Evolutionary conservation across 2,329 filamentous ascomycete species (phyloP).

Genomic region (Ophiocordyceps unilateralis): DNA sequence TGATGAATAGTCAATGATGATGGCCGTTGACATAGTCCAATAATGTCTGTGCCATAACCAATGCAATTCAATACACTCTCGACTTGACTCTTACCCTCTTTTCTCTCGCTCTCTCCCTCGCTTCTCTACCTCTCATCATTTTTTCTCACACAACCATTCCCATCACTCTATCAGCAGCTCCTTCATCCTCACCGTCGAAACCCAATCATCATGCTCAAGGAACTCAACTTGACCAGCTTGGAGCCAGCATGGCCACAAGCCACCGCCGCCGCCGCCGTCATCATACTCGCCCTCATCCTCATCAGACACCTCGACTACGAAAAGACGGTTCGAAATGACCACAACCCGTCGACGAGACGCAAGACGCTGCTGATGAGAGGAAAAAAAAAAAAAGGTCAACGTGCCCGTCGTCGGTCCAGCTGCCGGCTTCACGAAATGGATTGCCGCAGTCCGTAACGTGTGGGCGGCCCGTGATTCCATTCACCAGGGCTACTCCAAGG

Average conservation of each 20-base stretch:
- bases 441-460: constrained; percentile 4
- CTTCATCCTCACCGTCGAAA: no score
- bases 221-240: background rate
- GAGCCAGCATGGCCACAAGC: background rate
- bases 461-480: constrained; percentile 3
- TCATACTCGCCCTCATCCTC: constrained; percentile 1
- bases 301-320: constrained; percentile 2
- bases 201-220: background rate
- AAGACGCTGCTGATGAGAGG: background rate
- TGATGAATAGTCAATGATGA: no score
- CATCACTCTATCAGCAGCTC: no score
- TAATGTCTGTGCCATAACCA: background rate
- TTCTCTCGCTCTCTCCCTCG: background rate
- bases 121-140: background rate
- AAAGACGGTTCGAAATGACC: background rate
- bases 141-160: no score
- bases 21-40: no score
- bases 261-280: background rate
- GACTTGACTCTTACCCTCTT: background rate
- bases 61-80: no score
- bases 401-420: constrained; percentile 4
- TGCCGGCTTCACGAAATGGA: constrained; percentile 4
- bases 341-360: background rate
- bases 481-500: constrained; percentile 4
- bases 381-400: constrained; percentile 1